Evolutionary conservation across 2,329 filamentous ascomycete genomes (phyloP), one percentile per base, ranked within the genome.

Genomic region (Ceratocystis eucalypticola): DNA sequence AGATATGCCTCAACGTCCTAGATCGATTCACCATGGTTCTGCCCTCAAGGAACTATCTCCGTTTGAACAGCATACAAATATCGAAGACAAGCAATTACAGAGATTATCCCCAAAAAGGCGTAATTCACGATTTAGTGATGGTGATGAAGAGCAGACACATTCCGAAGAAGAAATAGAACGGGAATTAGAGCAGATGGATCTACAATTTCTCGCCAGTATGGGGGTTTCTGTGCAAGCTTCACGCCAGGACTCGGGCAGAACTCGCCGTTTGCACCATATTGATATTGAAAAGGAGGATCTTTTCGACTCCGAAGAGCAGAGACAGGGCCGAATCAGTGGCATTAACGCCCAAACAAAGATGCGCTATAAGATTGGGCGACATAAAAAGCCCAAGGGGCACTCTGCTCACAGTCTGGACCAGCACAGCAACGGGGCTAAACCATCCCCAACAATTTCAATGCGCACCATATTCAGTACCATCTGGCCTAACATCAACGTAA

Each of bases 401-500:
- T n/a, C 55, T 10, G 17, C 55, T 4, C 8, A 25, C 28, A n/a
- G 5, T n/a, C 28, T n/a, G 5, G 5, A 37, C 17, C 55, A 37
- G 3, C 17, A 17, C 28, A 10, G n/a, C 15, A 30, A 59, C 48
- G 25, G 0, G 17, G 15, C 15, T 33, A 25, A 17, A 8, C 7
- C 55, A n/a, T 10, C 30, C 5, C 30, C 55, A n/a, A 17, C 50
- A 12, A 62, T 69, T 12, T 41, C 61, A 22, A 63, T 68, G 6
- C 53, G 55, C 17, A 28, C 20, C 65, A 86, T 91, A 22, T 76
- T 92, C 61, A 74, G 74, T 15, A 91, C 88, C 0, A 79, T 96
- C 0, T 88, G 89, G 84, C 87, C 89, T 0, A 79, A 75, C 0
- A 76, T 96, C 0, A 76, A 77, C 0, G 72, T 71, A 64, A 75